Conservation (phyloP, 2,329 filamentous ascomycete genomes). For the Venturia carpophila region DNA sequence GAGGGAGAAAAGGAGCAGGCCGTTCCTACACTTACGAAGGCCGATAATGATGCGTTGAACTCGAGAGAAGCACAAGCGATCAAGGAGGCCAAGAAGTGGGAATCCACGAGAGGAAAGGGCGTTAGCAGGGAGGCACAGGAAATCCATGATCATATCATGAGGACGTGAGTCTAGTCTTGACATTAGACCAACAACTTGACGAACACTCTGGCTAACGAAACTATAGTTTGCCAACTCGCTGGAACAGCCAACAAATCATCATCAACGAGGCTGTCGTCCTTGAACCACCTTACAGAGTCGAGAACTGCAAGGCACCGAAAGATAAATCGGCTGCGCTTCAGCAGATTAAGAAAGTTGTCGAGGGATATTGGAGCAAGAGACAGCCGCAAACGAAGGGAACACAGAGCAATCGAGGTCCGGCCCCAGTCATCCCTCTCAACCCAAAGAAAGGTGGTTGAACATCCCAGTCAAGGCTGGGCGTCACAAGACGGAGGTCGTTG, state of each 20-base stretch:
- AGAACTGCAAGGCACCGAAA: conserved; percentile 43
- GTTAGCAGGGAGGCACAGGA: conserved; percentile 55
- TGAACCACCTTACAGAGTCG: conserved; percentile 48
- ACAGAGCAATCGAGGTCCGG: conserved; percentile 2
- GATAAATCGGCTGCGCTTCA: conserved; percentile 36
- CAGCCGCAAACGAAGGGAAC: not conserved
- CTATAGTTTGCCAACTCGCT: conserved; percentile 44
- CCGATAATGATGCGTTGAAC: conserved; percentile 49
- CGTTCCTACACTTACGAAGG: conserved; percentile 38
- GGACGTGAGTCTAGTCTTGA: conserved; percentile 39
- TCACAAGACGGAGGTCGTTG: not conserved
- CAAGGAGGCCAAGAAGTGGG: conserved; percentile 48
- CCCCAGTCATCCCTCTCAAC: not conserved
- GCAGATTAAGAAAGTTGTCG: conserved; percentile 40
- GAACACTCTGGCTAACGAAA: not conserved
- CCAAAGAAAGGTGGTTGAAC: conserved; percentile 2
- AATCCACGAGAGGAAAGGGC: conserved; percentile 52
- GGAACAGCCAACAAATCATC: conserved; percentile 52
- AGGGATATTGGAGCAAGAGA: conserved; percentile 39
- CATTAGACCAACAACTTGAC: not conserved
- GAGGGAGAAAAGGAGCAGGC: conserved; percentile 37
- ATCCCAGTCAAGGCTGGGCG: not conserved
- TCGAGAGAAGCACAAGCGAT: conserved; percentile 50
- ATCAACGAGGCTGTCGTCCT: conserved; percentile 55
- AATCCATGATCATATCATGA: conserved; percentile 53